Conservation (phyloP, 208 protist species). For the Leishmania amazonensis region DNA sequence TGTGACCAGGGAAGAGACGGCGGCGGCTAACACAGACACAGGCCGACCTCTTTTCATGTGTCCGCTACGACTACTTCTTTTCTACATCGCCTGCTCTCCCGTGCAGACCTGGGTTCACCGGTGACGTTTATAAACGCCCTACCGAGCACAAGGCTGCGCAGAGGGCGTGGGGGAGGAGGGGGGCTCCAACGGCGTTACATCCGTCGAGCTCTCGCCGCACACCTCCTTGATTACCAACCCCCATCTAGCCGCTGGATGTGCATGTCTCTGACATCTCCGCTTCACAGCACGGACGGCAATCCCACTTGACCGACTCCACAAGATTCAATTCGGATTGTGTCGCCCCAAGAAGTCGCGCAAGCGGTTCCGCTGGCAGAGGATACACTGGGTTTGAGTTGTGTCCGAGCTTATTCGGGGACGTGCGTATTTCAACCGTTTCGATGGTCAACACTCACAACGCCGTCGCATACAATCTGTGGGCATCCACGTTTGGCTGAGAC, state of each 20-base stretch:
- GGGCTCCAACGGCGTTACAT: neutral
- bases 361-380: constrained; percentile 9
- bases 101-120: neutral
- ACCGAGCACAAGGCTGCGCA: neutral
- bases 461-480: constrained; percentile 37
- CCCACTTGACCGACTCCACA: neutral
- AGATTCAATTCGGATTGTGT: neutral
- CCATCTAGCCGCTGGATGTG: neutral
- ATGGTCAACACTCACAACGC: constrained; percentile 55
- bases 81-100: neutral
- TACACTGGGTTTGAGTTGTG: constrained; percentile 52
- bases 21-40: neutral
- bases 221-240: neutral
- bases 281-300: neutral
- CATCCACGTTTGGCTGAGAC: constrained; percentile 42
- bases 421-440: constrained; percentile 40
- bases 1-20: neutral
- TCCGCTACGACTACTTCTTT: neutral
- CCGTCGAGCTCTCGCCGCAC: neutral
- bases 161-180: neutral
- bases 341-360: neutral
- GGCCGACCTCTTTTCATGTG: neutral
- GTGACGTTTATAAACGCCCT: neutral
- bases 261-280: neutral
- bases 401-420: constrained; percentile 32